phyloP scores from a whole-genome alignment of 2,329 filamentous ascomycete species.

The Talaromyces islandicus region DNA sequence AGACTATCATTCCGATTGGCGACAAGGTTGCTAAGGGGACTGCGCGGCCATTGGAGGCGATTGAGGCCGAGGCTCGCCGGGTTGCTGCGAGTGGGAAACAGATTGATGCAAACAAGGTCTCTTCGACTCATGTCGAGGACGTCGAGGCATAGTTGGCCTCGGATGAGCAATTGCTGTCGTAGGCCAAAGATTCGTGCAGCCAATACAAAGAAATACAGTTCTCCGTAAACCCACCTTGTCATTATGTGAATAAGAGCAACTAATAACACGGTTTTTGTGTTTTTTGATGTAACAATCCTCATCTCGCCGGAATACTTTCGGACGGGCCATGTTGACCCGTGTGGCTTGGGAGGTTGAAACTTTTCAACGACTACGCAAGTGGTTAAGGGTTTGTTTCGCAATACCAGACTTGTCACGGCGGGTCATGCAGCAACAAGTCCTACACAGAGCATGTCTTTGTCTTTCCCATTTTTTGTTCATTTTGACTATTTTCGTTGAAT shows the following conservation, averaged over 20 bases:
- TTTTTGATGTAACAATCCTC: not conserved
- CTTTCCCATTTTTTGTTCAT: constrained; percentile 9
- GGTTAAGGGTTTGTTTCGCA: not conserved
- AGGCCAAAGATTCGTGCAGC: not conserved
- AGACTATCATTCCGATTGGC: not conserved
- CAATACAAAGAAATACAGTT: not conserved
- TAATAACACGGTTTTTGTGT: not conserved
- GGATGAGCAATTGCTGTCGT: not conserved
- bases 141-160: not conserved
- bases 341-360: not conserved
- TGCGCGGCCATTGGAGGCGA: not conserved
- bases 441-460: not conserved
- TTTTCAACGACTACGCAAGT: not conserved
- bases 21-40: not conserved
- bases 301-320: not conserved
- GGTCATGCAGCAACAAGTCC: not conserved
- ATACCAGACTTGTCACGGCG: not conserved
- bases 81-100: not conserved
- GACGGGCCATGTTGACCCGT: not conserved
- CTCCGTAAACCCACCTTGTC: not conserved
- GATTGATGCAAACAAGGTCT: not conserved
- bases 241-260: not conserved
- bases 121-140: not conserved
- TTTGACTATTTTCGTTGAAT: constrained; percentile 6
- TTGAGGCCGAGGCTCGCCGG: not conserved